Conservation (phyloP, 202 grass and related monocot genomes). For the Musa balbisiana region DNA sequence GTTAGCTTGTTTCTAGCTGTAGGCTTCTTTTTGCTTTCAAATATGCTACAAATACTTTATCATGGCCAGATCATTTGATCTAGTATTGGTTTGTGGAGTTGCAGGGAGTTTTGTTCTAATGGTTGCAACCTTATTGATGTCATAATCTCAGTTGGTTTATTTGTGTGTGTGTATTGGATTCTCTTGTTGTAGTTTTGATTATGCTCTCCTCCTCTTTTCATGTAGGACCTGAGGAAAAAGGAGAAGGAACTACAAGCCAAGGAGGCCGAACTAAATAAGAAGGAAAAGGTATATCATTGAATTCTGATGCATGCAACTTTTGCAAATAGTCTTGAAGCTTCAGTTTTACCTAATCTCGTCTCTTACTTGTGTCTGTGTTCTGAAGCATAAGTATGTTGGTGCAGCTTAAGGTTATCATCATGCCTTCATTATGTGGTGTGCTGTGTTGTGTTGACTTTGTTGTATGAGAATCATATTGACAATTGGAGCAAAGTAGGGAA, state of each 20-base stretch:
- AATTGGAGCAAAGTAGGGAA: too few species aligned
- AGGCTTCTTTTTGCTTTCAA: background rate
- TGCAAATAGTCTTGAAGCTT: background rate
- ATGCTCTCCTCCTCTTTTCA: constrained; percentile 5
- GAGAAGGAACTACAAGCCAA: constrained; percentile 91
- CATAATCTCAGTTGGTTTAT: background rate
- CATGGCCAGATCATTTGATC: background rate
- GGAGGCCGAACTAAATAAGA: constrained; percentile 84
- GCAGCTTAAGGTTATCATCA: too few species aligned
- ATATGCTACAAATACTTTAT: constrained; percentile 5
- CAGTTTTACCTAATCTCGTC: background rate
- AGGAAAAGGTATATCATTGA: constrained; percentile 54
- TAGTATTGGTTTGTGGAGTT: background rate
- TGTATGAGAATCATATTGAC: too few species aligned
- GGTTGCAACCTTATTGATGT: background rate
- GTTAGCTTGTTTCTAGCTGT: background rate
- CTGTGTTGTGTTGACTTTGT: too few species aligned
- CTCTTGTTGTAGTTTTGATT: background rate
- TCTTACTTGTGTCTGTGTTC: background rate
- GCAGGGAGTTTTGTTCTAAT: background rate
- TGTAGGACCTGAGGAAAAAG: constrained; percentile 84
- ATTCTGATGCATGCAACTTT: background rate
- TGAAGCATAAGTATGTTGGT: background rate
- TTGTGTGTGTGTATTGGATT: background rate
- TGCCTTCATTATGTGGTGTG: too few species aligned